phyloP scores from a whole-genome alignment of 2,329 filamentous ascomycete species.

The Byssothecium circinans region DNA sequence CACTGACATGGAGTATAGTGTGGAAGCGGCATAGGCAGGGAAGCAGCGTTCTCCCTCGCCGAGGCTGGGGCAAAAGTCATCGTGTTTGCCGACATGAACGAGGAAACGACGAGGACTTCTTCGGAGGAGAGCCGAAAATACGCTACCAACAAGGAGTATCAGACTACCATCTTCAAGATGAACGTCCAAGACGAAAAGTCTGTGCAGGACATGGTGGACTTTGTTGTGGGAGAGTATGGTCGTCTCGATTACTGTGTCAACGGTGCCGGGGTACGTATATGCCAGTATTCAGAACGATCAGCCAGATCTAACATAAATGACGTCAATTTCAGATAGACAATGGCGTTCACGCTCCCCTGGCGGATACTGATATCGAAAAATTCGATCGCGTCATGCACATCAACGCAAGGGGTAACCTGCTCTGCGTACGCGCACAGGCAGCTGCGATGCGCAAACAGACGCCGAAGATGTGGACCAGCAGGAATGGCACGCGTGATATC shows the following conservation, averaged over 20 bases:
- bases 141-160: constrained; percentile 8
- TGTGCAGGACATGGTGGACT: constrained; percentile 41
- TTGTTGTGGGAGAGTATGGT: constrained; percentile 46
- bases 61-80: constrained; percentile 29
- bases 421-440: constrained; percentile 46
- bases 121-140: constrained; percentile 8
- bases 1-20: too few relatives aligned
- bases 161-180: constrained; percentile 6
- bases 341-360: constrained; percentile 6
- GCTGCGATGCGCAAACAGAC: constrained; percentile 51
- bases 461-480: constrained; percentile 4
- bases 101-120: constrained; percentile 6
- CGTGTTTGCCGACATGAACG: constrained; percentile 15
- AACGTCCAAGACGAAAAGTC: constrained; percentile 8
- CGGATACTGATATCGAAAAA: constrained; percentile 12
- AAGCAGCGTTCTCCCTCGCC: constrained; percentile 26
- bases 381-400: constrained; percentile 13
- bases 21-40: constrained; percentile 32
- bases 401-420: constrained; percentile 12
- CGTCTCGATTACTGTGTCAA: constrained; percentile 57
- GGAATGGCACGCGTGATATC: constrained; percentile 9
- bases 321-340: constrained; percentile 9
- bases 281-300: not conserved
- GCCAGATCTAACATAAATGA: not conserved
- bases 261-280: constrained; percentile 50